Conservation (phyloP, 106 monocot genomes). For the Dactylorhiza incarnata region DNA sequence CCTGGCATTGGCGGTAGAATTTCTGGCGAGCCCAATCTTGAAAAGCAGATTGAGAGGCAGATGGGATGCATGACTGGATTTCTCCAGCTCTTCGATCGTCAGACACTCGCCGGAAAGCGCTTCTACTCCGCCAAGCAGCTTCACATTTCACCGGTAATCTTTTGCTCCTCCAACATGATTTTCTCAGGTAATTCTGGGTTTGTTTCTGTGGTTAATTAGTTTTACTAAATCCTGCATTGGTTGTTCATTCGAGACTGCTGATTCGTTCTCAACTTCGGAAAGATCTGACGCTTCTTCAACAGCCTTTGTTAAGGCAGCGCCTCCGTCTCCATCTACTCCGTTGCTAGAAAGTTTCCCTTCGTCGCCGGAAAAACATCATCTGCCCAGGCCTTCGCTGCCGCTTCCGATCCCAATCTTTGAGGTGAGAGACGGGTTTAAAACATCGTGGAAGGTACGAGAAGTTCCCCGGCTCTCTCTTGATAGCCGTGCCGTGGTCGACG, state of each 20-base stretch:
- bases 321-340: background rate
- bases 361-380: slow-evolving; percentile 18
- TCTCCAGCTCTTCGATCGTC: slow-evolving; percentile 84
- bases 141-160: slow-evolving; percentile 37
- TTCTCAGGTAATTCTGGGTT: background rate
- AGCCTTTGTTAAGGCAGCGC: slow-evolving; percentile 19
- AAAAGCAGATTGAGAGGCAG: slow-evolving; percentile 49
- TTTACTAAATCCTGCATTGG: background rate
- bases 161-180: background rate
- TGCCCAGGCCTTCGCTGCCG: slow-evolving; percentile 8
- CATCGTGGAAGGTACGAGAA: slow-evolving; percentile 65
- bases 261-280: slow-evolving; percentile 69
- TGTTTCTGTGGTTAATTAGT: background rate
- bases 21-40: slow-evolving; percentile 20
- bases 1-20: slow-evolving; percentile 3
- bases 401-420: slow-evolving; percentile 46
- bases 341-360: slow-evolving; percentile 12
- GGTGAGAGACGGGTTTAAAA: slow-evolving; percentile 32
- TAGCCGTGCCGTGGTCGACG: slow-evolving; percentile 47
- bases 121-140: slow-evolving; percentile 35
- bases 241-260: slow-evolving; percentile 30
- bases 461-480: slow-evolving; percentile 83
- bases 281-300: slow-evolving; percentile 52
- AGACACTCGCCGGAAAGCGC: slow-evolving; percentile 43
- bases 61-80: slow-evolving; percentile 97